Evolutionary conservation across 495 filamentous ascomycete genomes (phyloP).

Genomic region (Beverwykella pulmonaria): DNA sequence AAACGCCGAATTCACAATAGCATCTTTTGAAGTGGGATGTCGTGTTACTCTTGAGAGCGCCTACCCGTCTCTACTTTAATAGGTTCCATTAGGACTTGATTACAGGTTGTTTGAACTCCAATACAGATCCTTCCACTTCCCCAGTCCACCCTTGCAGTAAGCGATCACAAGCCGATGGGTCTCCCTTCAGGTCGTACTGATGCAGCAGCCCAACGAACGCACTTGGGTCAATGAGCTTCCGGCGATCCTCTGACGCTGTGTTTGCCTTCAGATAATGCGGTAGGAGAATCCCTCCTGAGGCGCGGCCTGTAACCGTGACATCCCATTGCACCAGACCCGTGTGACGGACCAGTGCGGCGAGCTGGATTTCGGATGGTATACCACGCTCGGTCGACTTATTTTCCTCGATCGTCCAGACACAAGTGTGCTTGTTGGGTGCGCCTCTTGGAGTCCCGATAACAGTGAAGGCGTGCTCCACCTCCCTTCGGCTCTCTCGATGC

Average conservation of each 20-base stretch:
- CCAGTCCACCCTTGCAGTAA: not conserved
- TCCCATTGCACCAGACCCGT: not conserved
- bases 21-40: too few species aligned
- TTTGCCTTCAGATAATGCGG: not conserved
- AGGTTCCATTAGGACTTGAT: not conserved
- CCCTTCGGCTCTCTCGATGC: not conserved
- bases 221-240: not conserved
- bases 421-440: not conserved
- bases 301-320: not conserved
- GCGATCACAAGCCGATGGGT: not conserved
- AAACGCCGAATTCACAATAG: too few species aligned
- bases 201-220: not conserved
- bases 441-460: not conserved
- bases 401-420: not conserved
- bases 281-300: not conserved
- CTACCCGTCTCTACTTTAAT: too few species aligned
- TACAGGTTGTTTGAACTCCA: not conserved
- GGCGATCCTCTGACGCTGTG: not conserved
- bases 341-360: not conserved
- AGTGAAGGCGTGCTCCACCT: not conserved
- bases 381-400: not conserved
- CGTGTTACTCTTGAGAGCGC: too few species aligned
- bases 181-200: not conserved
- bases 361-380: not conserved
- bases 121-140: not conserved